Base-by-base conservation (phyloP, 176 grass and related monocot genomes). In the Aegilops tauschii region DNA sequence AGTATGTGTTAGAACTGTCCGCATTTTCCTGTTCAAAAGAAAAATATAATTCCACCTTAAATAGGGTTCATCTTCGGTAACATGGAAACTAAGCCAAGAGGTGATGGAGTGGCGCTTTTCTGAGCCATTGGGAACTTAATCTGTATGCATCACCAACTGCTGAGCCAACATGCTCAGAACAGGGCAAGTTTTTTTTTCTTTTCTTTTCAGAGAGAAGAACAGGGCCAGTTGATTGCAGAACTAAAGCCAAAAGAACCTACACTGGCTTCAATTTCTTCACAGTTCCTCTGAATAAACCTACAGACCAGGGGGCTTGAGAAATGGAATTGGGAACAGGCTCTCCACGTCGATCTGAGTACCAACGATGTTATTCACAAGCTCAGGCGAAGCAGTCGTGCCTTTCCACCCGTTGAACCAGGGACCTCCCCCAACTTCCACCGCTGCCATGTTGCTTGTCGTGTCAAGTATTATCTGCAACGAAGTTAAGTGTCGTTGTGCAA, bases 361-460 rank as follows among this genome's bases (percentile, higher is more conserved):
- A 4, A 98, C 84, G 18, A 90, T 80, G 65, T 64, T 78, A 23
- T 78, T 95, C 45, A 98, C 59, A 83, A 88, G 9, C 56, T 92
- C 92, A 1, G 86, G 88, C 3, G 79, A 70, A 47, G 35, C 78
- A 27, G 96, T 89, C 21, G 81, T 82, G 83, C 90, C 96, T 76
- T 94, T 94, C 96, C 96, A 95, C 0, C 81, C 84, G 4, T 92
- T 89, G 77, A 98, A 95, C 96, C 96, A 98, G 52, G 96, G 96
- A 27, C 96, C 96, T 5, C 96, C 96, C 21, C 96, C 96, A 2
- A 98, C 88, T 83, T 98, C 93, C 67, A 98, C 25, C 8, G 93
- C 96, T 0, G 93, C 96, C 96, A 95, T 95, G 84, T 95, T 88
- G 86, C 96, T 98, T 36, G 84, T 87, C 3, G 88, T 86, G 34